Evolutionary conservation across 305 asterid genomes (phyloP).

Genomic region (Solanum hybrid): DNA sequence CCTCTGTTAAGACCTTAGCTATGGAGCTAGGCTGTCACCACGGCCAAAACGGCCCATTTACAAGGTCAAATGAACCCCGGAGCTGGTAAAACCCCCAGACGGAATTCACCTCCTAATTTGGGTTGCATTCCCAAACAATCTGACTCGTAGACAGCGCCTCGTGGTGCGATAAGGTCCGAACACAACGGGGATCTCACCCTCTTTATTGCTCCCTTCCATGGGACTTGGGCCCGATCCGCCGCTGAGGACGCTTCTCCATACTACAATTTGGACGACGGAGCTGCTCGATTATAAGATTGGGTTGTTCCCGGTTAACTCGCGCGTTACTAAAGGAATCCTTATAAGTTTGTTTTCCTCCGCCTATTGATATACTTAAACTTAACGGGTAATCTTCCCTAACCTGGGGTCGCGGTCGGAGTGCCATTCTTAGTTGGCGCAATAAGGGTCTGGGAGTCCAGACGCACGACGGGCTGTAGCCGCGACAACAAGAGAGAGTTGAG

Average conservation of each 20-base stretch:
- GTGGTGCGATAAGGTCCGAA: not conserved
- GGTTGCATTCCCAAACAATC: not conserved
- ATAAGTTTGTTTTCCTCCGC: not conserved
- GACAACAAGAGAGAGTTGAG: no score
- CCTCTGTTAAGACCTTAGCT: no score
- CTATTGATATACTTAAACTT: not conserved
- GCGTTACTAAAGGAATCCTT: not conserved
- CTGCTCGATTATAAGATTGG: not conserved
- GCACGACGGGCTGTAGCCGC: no score
- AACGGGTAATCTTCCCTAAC: accelerated
- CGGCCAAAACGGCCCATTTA: no score
- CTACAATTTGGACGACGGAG: not conserved
- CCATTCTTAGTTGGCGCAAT: no score
- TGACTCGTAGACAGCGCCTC: not conserved
- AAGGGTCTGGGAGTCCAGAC: no score
- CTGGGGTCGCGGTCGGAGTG: not conserved
- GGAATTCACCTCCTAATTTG: conserved; percentile 12
- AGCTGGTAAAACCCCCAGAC: no score
- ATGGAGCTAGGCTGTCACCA: accelerated
- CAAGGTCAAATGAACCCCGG: no score
- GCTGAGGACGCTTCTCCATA: not conserved
- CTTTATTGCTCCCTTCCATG: not conserved
- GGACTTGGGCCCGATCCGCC: not conserved
- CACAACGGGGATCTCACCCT: not conserved
- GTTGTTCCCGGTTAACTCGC: not conserved